These are phyloP conservation scores for Ceratonia siliqua DNA, from an alignment of 306 rosid species.

Conservation along the genomic window DNA sequence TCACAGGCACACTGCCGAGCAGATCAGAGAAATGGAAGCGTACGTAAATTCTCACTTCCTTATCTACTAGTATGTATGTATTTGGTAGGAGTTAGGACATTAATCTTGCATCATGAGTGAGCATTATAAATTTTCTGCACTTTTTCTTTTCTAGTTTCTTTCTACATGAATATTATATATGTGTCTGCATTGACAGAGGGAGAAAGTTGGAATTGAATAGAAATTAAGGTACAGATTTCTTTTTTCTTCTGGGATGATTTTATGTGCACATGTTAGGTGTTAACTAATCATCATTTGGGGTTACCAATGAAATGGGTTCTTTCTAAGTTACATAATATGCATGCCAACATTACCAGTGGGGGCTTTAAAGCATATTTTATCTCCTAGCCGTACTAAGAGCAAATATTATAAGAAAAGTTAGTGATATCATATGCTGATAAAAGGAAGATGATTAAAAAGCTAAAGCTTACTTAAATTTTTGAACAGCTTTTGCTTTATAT, in stretches of 20 bases:
- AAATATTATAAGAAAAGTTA: slow-evolving; percentile 33
- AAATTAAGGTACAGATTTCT: not conserved
- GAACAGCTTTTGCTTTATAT: slow-evolving; percentile 37
- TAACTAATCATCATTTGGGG: slow-evolving; percentile 16
- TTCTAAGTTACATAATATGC: slow-evolving; percentile 25
- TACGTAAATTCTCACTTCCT: slow-evolving; percentile 6
- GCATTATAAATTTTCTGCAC: slow-evolving; percentile 9
- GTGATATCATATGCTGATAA: slow-evolving; percentile 23
- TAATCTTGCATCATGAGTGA: not conserved
- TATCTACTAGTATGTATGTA: not conserved
- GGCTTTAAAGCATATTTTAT: slow-evolving; percentile 20
- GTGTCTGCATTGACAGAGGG: slow-evolving; percentile 6
- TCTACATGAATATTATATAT: not conserved
- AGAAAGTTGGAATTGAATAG: not conserved
- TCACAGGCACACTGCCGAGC: slow-evolving; percentile 87
- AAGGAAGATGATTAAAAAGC: slow-evolving; percentile 36
- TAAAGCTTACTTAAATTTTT: slow-evolving; percentile 20
- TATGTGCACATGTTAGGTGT: slow-evolving; percentile 11
- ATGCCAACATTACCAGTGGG: slow-evolving; percentile 29
- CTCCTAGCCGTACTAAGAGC: not conserved
- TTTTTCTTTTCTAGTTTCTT: slow-evolving; percentile 7
- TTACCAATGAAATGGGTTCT: not conserved
- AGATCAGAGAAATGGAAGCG: slow-evolving; percentile 99
- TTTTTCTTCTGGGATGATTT: not conserved
- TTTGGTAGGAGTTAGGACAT: not conserved